Base-by-base conservation (phyloP, 768 basidiomycete species). In the Suillus placidus region DNA sequence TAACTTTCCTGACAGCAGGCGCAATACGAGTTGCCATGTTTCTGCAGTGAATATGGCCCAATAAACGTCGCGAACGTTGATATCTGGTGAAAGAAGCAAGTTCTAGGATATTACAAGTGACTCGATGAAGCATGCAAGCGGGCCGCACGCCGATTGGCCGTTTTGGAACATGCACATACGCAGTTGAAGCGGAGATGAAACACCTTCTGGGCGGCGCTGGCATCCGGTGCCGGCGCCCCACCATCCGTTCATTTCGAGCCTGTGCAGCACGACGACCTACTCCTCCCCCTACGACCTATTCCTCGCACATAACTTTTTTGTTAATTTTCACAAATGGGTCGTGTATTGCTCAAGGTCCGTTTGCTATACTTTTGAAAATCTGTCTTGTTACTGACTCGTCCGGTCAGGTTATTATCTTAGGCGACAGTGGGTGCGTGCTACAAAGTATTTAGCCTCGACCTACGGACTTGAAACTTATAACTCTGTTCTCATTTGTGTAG, bases 381-480 rank as follows among this genome's bases (percentile, higher is more conserved):
- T 13, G 14, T 43, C 58, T 26, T 32, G 40, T 55, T 30, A 47
- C 70, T 71, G 61, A 72, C 57, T 64, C 49, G 49, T 57, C 63
- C 42, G 63, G 20, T 43, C 72, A 98, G 97, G 96, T 97, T 78
- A 99, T 99, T 81, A 99, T 99, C 78, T 90, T 99, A 68, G 97
- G 97, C 71, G 97, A 99, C 85, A 95, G 93, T 80, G 93, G 93
- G 93, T 94, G 75, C 68, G 93, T 84, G 62, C 71, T 47, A 26
- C 62, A 66, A 38, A 32, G 30, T 70, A 49, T 55, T 56, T 16
- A 18, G 32, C 62, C 37, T 37, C 9, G 60, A 42, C 37, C 61
- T 30, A 34, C 43, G 34, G 37, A 47, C 52, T 45, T 62, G 71
- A 45, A 62, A 51, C 68, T 67, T 65, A 68, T 37, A 38, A 34